phyloP scores from a whole-genome alignment of 2,329 filamentous ascomycete species.

The Allantophomopsis cytisporea region DNA sequence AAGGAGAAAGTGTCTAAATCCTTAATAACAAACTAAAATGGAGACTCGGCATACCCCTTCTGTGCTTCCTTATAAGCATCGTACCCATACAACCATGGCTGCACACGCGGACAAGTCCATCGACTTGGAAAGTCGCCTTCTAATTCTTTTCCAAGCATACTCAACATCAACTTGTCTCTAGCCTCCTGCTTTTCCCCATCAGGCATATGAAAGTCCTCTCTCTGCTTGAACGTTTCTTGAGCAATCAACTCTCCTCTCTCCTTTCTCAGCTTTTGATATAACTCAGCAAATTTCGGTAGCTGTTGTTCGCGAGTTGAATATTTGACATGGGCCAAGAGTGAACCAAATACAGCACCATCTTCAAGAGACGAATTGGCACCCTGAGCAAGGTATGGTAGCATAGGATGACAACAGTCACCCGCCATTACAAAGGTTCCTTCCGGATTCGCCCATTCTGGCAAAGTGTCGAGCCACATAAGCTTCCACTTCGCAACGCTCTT shows the following conservation, averaged over 20 bases:
- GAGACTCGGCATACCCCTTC: constrained; percentile 11
- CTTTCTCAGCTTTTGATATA: constrained; percentile 34
- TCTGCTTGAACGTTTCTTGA: constrained; percentile 45
- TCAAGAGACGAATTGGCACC: constrained; percentile 56
- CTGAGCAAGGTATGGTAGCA: constrained; percentile 50
- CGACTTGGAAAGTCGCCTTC: constrained; percentile 45
- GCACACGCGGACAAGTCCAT: constrained; percentile 47
- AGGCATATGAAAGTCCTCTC: constrained; percentile 35
- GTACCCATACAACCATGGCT: constrained; percentile 53
- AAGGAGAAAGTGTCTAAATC: too few relatives aligned
- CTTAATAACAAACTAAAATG: constrained; percentile 3
- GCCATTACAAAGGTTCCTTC: constrained; percentile 15
- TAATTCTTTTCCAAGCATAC: constrained; percentile 36
- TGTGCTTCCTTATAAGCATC: constrained; percentile 40
- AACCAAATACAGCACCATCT: constrained; percentile 52
- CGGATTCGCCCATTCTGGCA: constrained; percentile 10
- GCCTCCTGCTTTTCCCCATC: constrained; percentile 42
- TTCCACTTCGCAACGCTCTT: constrained; percentile 56
- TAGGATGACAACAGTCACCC: constrained; percentile 50
- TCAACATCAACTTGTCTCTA: constrained; percentile 42
- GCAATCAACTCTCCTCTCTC: constrained; percentile 38
- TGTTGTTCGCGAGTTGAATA: constrained; percentile 25
- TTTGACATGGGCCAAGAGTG: constrained; percentile 36
- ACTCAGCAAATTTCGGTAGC: constrained; percentile 26
- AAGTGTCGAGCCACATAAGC: constrained; percentile 36